A percentile compares a stretch with the other conserved stretches of the same genome.
Evolutionary conservation across 2,329 filamentous ascomycete species (phyloP).

Genomic region (Diaporthe sp.): DNA sequence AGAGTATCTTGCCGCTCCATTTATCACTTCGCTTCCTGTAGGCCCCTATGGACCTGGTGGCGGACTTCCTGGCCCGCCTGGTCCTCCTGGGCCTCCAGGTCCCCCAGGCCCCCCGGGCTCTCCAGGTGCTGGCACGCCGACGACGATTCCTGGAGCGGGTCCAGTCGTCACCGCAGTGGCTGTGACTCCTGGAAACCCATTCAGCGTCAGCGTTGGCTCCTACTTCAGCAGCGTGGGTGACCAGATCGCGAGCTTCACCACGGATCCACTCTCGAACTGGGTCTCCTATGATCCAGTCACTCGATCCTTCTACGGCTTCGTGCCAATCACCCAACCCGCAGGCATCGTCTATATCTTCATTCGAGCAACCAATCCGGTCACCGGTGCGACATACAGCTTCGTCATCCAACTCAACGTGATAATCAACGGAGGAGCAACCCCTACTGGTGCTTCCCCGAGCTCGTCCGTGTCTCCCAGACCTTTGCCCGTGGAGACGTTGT

Average conservation of each 20-base stretch:
- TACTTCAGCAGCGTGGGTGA: not conserved
- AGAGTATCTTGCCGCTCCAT: slow-evolving; percentile 23
- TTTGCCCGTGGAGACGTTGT: slow-evolving; percentile 7
- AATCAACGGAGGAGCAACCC: not conserved
- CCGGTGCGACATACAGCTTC: not conserved
- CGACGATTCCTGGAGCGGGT: not conserved
- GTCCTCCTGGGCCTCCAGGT: not conserved
- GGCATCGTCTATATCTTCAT: not conserved
- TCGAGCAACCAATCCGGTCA: not conserved
- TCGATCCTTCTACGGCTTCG: slow-evolving; percentile 16
- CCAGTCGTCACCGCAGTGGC: not conserved
- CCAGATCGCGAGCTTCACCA: slow-evolving; percentile 17
- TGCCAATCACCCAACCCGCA: not conserved
- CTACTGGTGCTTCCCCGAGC: not conserved
- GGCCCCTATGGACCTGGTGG: not conserved
- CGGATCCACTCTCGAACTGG: not conserved
- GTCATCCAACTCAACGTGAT: not conserved
- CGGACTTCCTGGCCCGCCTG: not conserved
- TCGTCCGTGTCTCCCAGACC: not conserved
- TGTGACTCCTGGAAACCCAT: not conserved
- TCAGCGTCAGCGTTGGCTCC: slow-evolving; percentile 12
- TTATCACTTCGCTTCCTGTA: not conserved
- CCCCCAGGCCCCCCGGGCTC: not conserved
- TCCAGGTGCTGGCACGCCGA: not conserved
- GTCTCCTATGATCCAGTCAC: slow-evolving; percentile 29